Evolutionary conservation across 148 eudicot genomes (phyloP).

Genomic region (Dysphania ambrosioides): DNA sequence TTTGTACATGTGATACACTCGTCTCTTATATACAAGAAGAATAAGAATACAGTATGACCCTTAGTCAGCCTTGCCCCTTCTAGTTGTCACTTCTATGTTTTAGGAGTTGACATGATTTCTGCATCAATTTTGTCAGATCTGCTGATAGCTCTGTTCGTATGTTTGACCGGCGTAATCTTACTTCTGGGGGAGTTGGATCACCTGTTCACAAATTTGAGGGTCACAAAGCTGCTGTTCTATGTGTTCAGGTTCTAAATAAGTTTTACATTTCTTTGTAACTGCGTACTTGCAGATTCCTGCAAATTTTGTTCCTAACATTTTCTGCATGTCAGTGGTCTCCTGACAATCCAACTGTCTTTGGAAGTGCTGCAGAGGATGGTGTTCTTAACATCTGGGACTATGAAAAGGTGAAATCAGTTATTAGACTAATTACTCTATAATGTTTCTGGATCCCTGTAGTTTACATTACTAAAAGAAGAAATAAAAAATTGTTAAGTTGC

Average conservation of each 20-base stretch:
- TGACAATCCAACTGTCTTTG: slow-evolving; percentile 77
- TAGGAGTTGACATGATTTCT: background rate
- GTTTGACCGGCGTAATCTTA: slow-evolving; percentile 81
- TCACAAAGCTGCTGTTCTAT: slow-evolving; percentile 87
- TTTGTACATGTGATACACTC: background rate
- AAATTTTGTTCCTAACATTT: slow-evolving; percentile 13
- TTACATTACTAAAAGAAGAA: background rate
- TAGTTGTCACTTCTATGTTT: background rate
- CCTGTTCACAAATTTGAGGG: slow-evolving; percentile 86
- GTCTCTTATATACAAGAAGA: background rate
- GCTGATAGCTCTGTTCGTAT: slow-evolving; percentile 78
- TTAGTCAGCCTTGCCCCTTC: background rate
- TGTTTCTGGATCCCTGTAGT: background rate
- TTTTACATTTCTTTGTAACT: background rate
- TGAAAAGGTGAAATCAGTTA: slow-evolving; percentile 56
- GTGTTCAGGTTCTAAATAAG: slow-evolving; percentile 62
- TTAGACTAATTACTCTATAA: background rate
- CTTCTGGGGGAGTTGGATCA: slow-evolving; percentile 59
- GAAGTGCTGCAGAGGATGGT: slow-evolving; percentile 96
- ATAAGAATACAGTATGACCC: background rate
- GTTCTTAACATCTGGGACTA: slow-evolving; percentile 83
- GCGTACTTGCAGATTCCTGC: background rate
- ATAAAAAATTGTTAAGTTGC: background rate
- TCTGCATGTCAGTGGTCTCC: slow-evolving; percentile 77
- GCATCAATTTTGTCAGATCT: slow-evolving; percentile 49